Percentiles rank a stretch among this genome's conserved stretches.
phyloP scores from a whole-genome alignment of 352 stramenopile species.

The Phytophthora syringae region DNA sequence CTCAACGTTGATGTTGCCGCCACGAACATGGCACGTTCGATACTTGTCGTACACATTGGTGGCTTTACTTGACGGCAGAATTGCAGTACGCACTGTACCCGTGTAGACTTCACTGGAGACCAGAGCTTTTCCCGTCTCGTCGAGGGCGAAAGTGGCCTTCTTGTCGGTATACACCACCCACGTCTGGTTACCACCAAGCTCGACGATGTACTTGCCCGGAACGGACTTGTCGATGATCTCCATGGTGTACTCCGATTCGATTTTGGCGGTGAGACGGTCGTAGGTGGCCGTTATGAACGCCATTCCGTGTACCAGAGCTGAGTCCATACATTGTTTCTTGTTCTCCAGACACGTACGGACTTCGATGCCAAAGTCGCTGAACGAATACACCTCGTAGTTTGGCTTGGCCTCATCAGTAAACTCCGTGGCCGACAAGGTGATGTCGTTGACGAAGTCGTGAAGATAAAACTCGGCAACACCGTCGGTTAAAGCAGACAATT shows the following conservation, averaged over 20 bases:
- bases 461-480: slow-evolving; percentile 60
- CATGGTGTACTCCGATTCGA: slow-evolving; percentile 54
- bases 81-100: slow-evolving; percentile 55
- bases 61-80: slow-evolving; percentile 40
- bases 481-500: slow-evolving; percentile 44
- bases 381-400: too few species aligned
- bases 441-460: slow-evolving; percentile 67
- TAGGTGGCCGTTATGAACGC: slow-evolving; percentile 67
- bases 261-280: slow-evolving; percentile 48
- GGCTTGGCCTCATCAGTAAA: slow-evolving; percentile 41
- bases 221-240: slow-evolving; percentile 39
- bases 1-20: slow-evolving; percentile 49
- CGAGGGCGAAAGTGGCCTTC: slow-evolving; percentile 37
- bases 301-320: slow-evolving; percentile 66
- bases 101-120: slow-evolving; percentile 41
- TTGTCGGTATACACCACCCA: slow-evolving; percentile 71
- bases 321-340: slow-evolving; percentile 52
- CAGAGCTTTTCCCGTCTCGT: slow-evolving; percentile 38
- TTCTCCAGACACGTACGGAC: slow-evolving; percentile 43
- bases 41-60: slow-evolving; percentile 57
- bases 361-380: slow-evolving; percentile 63
- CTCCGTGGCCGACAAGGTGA: slow-evolving; percentile 66
- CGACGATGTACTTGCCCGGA: slow-evolving; percentile 58
- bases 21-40: slow-evolving; percentile 52
- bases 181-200: slow-evolving; percentile 62